phyloP scores from a whole-genome alignment of 129 eudicot genomes.

The sunflower (Helianthus annuus) region HanXRQr2.0-SUNRISE NC_035448.2:47594237-47594736 shows the following conservation, averaged over 20 bases:
- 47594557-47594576: constrained; percentile 2
- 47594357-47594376: too few relatives aligned
- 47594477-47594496: too few relatives aligned
- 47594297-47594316: constrained; percentile 10
- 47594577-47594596: not conserved
- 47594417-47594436: too few relatives aligned
- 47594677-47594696: not conserved
- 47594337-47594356: too few relatives aligned
- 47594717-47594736: not conserved
- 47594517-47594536: not conserved
- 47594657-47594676: not conserved
- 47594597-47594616: constrained; percentile 10
- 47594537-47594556: not conserved
- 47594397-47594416: too few relatives aligned
- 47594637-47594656: not conserved
- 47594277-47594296: constrained; percentile 14
- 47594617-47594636: constrained; percentile 3
- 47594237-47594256: constrained; percentile 9
- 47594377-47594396: too few relatives aligned
- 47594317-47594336: too few relatives aligned
- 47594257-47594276: constrained; percentile 1
- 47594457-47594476: too few relatives aligned
- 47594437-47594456: too few relatives aligned
- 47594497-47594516: too few relatives aligned
- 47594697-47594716: constrained; percentile 2